A percentile compares a stretch with the other conserved stretches of the same genome.
phyloP scores from a whole-genome alignment of 148 eudicot species.

The Dianthus caryophyllus region DNA sequence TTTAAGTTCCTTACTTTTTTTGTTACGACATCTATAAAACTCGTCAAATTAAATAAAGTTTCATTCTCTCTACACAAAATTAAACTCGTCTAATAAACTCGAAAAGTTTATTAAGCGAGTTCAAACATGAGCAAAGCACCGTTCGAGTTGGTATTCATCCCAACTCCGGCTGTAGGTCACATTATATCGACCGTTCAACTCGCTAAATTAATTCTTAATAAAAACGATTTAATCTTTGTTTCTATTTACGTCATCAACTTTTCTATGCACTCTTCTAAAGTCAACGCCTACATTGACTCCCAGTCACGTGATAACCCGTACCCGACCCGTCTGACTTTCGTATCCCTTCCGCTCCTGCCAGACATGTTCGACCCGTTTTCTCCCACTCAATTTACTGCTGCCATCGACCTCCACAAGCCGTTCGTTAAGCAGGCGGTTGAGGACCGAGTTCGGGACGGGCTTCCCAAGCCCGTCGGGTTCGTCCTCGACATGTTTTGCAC shows the following conservation, averaged over 20 bases:
- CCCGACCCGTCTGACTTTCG: conserved; percentile 16
- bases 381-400: not conserved
- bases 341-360: conserved; percentile 19
- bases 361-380: not conserved
- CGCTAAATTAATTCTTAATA: conserved; percentile 39
- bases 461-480: conserved; percentile 21
- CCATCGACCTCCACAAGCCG: conserved; percentile 25
- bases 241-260: conserved; percentile 37
- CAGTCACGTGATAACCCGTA: conserved; percentile 20
- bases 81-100: too few species aligned
- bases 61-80: too few species aligned
- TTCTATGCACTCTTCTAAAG: conserved; percentile 8
- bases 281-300: conserved; percentile 21
- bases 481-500: conserved; percentile 35
- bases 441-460: conserved; percentile 12
- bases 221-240: conserved; percentile 26
- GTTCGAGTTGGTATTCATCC: conserved; percentile 41
- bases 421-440: conserved; percentile 21
- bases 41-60: too few species aligned
- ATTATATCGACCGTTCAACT: conserved; percentile 34
- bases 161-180: conserved; percentile 48
- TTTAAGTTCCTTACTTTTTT: too few species aligned
- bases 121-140: too few species aligned
- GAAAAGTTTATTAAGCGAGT: too few species aligned
- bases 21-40: too few species aligned